Evolutionary conservation across 805 yeast genomes (phyloP).

Genomic region (Kuraishia capsulata): DNA sequence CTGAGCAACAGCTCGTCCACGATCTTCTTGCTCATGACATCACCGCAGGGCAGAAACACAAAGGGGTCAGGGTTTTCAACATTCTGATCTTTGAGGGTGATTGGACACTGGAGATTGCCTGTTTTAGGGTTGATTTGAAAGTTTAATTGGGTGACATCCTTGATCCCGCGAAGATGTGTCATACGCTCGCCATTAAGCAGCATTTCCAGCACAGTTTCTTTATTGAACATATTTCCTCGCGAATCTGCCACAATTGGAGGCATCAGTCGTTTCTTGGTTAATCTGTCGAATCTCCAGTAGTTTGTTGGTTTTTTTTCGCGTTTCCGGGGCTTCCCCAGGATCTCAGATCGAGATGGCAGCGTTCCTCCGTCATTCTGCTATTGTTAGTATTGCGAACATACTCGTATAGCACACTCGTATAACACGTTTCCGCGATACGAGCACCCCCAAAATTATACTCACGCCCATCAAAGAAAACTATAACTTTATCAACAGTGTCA

Average conservation of each 20-base stretch:
- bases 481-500: no score
- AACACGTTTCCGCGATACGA: no score
- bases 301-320: conserved; percentile 8
- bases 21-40: conserved; percentile 25
- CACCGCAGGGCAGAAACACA: conserved; percentile 38
- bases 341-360: conserved; percentile 49
- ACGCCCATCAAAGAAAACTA: no score
- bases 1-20: conserved; percentile 13
- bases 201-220: conserved; percentile 51
- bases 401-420: no score
- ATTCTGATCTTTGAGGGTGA: neutral
- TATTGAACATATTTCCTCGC: conserved; percentile 56
- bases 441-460: no score
- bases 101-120: conserved; percentile 2
- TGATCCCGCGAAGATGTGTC: conserved; percentile 25
- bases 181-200: conserved; percentile 25
- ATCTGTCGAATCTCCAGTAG: conserved; percentile 38
- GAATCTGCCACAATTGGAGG: conserved; percentile 59
- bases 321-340: conserved; percentile 13
- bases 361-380: conserved; percentile 64
- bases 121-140: conserved; percentile 1
- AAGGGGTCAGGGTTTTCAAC: conserved; percentile 16
- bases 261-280: conserved; percentile 32
- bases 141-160: conserved; percentile 33
- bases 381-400: conserved; percentile 5